These are phyloP conservation scores for Boletales sp. DNA, from an alignment of 768 basidiomycete species.

Conservation along the genomic window DNA sequence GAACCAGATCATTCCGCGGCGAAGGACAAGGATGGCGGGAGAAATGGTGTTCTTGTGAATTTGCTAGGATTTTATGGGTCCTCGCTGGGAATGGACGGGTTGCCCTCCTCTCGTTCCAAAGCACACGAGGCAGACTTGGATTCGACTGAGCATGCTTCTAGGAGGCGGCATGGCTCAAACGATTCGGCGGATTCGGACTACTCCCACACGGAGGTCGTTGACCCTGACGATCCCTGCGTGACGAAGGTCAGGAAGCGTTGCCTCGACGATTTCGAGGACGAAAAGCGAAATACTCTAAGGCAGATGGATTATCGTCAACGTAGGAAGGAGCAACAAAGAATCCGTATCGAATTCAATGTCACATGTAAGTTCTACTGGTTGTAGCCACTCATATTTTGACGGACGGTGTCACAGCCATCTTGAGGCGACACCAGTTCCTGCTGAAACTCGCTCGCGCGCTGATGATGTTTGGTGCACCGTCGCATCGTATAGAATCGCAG, in stretches of 20 bases:
- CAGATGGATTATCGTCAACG: conserved; percentile 67
- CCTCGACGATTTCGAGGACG: conserved; percentile 57
- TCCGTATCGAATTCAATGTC: conserved; percentile 72
- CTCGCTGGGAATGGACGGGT: conserved; percentile 17
- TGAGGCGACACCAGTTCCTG: conserved; percentile 81
- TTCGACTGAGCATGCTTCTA: conserved; percentile 5
- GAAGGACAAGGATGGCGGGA: conserved; percentile 23
- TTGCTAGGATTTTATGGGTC: conserved; percentile 31
- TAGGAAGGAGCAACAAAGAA: conserved; percentile 59
- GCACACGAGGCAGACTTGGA: conserved; percentile 14
- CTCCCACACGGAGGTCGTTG: conserved; percentile 50
- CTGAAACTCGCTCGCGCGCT: conserved; percentile 81
- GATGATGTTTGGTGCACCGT: conserved; percentile 91
- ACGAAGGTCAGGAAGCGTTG: conserved; percentile 51
- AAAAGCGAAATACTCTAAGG: conserved; percentile 57
- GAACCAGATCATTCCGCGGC: conserved; percentile 13
- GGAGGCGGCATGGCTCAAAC: conserved; percentile 40
- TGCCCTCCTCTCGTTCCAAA: conserved; percentile 24
- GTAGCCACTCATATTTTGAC: conserved; percentile 1
- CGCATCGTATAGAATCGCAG: conserved; percentile 92
- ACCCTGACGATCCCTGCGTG: conserved; percentile 70
- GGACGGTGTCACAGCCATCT: conserved; percentile 49
- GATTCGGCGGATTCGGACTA: conserved; percentile 33
- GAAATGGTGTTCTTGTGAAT: conserved; percentile 27
- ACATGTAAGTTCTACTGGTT: conserved; percentile 46